Evolutionary conservation across 495 filamentous ascomycete genomes (phyloP).

Genomic region (Penicillium maclennaniae): DNA sequence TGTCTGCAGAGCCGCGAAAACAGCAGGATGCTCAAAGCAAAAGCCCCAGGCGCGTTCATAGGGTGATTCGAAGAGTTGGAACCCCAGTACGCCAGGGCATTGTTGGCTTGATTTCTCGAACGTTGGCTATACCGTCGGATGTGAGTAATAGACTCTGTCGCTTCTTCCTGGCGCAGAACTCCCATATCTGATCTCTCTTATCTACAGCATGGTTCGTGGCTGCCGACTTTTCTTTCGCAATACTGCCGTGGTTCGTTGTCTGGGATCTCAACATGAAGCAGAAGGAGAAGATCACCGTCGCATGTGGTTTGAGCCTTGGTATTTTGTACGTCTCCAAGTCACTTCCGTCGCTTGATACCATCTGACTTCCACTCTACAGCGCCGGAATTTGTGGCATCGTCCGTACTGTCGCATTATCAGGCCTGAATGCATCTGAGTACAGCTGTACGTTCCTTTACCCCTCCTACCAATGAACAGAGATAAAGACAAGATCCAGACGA

Average conservation of each 20-base stretch:
- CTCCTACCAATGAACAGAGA: no score
- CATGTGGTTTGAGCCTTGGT: constrained; percentile 25
- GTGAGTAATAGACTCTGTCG: constrained; percentile 8
- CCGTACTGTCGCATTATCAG: constrained; percentile 22
- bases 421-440: constrained; percentile 23
- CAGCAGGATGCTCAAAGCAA: constrained; percentile 27
- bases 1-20: constrained; percentile 29
- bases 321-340: constrained; percentile 16
- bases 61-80: constrained; percentile 24
- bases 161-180: not conserved
- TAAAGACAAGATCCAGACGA: constrained; percentile 10
- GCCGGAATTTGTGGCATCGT: constrained; percentile 31
- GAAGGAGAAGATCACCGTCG: constrained; percentile 29
- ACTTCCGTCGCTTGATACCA: not conserved
- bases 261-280: constrained; percentile 33
- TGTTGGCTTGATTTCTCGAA: constrained; percentile 29
- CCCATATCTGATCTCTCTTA: not conserved
- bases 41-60: constrained; percentile 31
- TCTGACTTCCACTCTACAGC: not conserved
- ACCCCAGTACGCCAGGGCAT: constrained; percentile 11
- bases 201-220: constrained; percentile 24
- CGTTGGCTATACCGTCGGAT: constrained; percentile 26
- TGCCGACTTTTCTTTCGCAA: constrained; percentile 26
- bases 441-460: constrained; percentile 3
- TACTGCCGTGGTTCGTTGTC: constrained; percentile 29